These are phyloP conservation scores for Nepenthes alata DNA, from an alignment of 179 eudicot species.

Conservation along the genomic window DNA sequence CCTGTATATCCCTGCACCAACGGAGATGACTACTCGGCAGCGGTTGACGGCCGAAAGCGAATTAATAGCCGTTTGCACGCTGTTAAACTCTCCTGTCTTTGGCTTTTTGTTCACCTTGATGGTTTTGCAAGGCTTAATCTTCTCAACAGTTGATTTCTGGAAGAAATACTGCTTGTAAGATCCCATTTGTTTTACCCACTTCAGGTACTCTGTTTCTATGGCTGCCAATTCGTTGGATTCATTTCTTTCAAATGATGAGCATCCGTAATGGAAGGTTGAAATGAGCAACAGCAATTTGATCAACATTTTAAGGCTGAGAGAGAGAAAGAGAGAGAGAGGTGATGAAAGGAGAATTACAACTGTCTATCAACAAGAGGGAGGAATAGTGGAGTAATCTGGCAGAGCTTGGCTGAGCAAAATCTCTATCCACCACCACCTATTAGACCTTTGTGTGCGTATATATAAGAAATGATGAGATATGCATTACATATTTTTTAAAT, in stretches of 20 bases:
- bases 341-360: neutral
- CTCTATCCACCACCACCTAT: too few relatives aligned
- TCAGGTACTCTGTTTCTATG: conserved; percentile 17
- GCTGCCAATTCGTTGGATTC: conserved; percentile 10
- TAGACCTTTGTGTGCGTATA: too few relatives aligned
- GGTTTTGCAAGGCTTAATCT: conserved; percentile 37
- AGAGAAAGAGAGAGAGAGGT: neutral
- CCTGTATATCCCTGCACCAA: conserved; percentile 56
- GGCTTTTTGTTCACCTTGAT: conserved; percentile 41
- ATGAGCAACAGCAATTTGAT: conserved; percentile 24
- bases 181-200: conserved; percentile 43
- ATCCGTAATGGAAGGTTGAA: conserved; percentile 15
- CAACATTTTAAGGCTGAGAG: conserved; percentile 4
- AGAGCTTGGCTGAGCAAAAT: too few relatives aligned
- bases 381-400: too few relatives aligned
- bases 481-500: too few relatives aligned
- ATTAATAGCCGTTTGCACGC: conserved; percentile 43
- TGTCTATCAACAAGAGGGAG: too few relatives aligned
- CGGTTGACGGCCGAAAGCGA: conserved; percentile 38
- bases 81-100: conserved; percentile 28
- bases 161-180: conserved; percentile 22
- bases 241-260: conserved; percentile 9
- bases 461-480: too few relatives aligned
- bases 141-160: conserved; percentile 22
- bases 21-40: conserved; percentile 50